Conservation (phyloP, 805 yeast species). For the Cephaloascus albidus region DNA sequence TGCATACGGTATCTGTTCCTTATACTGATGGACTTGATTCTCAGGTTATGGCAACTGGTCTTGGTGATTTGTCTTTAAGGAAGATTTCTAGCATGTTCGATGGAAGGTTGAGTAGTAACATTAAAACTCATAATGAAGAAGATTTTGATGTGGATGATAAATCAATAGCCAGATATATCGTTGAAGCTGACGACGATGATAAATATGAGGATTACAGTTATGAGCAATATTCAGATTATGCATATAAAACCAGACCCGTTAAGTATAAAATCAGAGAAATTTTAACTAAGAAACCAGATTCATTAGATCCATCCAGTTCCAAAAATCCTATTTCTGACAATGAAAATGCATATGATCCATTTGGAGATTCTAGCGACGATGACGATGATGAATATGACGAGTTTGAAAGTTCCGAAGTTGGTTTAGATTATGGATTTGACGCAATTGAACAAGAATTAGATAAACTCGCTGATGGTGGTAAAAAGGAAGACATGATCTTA, state of each 20-base stretch:
- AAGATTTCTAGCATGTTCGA: background rate
- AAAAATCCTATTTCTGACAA: background rate
- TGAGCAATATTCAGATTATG: background rate
- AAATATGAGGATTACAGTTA: background rate
- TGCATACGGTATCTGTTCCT: too few species aligned
- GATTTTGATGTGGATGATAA: background rate
- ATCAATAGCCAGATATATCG: background rate
- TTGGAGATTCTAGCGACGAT: background rate
- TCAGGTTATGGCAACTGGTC: background rate
- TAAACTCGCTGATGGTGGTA: slow-evolving; percentile 12
- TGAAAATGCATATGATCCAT: background rate
- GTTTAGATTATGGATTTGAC: slow-evolving; percentile 25
- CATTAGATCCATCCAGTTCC: background rate
- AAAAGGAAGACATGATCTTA: slow-evolving; percentile 1
- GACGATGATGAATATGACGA: background rate
- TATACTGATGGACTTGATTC: background rate
- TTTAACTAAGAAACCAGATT: background rate
- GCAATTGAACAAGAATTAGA: slow-evolving; percentile 27
- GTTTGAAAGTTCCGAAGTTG: slow-evolving; percentile 3
- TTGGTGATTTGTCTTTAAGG: background rate
- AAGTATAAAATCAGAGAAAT: background rate
- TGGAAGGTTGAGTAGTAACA: background rate
- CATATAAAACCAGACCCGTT: background rate
- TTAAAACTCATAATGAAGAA: background rate
- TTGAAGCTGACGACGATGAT: background rate